phyloP scores from a whole-genome alignment of 2,329 filamentous ascomycete genomes.

The Epichloe uncinata region DNA sequence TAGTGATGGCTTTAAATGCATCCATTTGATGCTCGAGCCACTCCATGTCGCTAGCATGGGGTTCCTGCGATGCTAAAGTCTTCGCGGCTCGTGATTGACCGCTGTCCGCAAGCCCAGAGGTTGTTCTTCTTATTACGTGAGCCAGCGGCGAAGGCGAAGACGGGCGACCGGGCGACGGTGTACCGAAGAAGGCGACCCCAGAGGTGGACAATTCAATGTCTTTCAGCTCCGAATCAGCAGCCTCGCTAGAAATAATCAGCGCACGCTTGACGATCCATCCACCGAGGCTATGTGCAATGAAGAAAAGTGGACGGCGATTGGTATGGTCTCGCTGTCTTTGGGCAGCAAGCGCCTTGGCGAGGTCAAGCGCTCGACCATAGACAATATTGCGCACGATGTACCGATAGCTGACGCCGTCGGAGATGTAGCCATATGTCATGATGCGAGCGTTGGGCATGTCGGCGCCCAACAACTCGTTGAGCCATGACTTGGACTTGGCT shows the following conservation, averaged over 20 bases:
- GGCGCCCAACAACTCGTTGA: conserved; percentile 12
- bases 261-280: conserved; percentile 18
- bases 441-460: conserved; percentile 15
- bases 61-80: conserved; percentile 3
- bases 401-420: conserved; percentile 11
- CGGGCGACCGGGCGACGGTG: conserved; percentile 11
- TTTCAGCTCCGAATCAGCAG: conserved; percentile 9
- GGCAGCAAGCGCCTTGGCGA: conserved; percentile 11
- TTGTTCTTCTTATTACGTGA: conserved; percentile 13
- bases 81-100: background rate
- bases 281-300: conserved; percentile 16
- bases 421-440: conserved; percentile 14
- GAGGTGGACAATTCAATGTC: conserved; percentile 15
- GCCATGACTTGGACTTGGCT: conserved; percentile 12
- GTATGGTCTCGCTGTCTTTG: conserved; percentile 10
- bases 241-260: conserved; percentile 16
- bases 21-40: conserved; percentile 16
- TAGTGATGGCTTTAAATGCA: conserved; percentile 14
- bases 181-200: conserved; percentile 16
- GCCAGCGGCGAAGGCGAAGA: conserved; percentile 14
- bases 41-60: conserved; percentile 10
- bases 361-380: conserved; percentile 12
- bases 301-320: conserved; percentile 12
- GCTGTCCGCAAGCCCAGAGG: conserved; percentile 8
- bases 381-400: conserved; percentile 13